A percentile compares a stretch with the other conserved stretches of the same genome.
phyloP scores from a whole-genome alignment of 176 grass and related monocot species.

The Otatea glauca region DNA sequence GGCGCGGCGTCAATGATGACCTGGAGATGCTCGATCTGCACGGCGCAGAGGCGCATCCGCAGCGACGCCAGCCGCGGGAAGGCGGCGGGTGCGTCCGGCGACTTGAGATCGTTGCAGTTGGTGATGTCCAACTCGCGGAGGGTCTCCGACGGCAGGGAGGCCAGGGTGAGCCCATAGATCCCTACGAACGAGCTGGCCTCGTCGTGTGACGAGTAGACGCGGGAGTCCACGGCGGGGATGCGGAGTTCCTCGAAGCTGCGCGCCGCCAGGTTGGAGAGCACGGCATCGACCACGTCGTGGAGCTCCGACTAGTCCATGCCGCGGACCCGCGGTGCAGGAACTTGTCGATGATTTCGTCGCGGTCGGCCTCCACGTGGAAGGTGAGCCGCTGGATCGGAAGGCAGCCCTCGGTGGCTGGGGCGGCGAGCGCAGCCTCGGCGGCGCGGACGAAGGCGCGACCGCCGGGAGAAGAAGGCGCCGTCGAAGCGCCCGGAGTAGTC shows the following conservation, averaged over 20 bases:
- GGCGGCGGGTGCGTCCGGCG: no score
- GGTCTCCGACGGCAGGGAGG: neutral
- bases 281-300: no score
- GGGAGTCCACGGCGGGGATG: no score
- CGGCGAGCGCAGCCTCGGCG: neutral
- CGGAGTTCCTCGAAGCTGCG: neutral
- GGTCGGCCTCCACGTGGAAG: neutral
- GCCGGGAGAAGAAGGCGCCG: neutral
- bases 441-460: neutral
- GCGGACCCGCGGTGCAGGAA: no score
- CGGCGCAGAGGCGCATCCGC: neutral
- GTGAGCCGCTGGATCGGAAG: neutral
- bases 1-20: neutral
- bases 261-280: no score
- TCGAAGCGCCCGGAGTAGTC: neutral
- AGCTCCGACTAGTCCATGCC: no score
- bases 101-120: neutral
- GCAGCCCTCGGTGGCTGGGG: neutral
- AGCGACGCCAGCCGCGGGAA: neutral
- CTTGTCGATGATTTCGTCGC: neutral
- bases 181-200: accelerated
- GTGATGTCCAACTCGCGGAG: neutral
- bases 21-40: neutral
- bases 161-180: neutral
- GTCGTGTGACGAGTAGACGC: no score